A percentile compares a stretch with the other conserved stretches of the same genome.
Evolutionary conservation across 768 basidiomycete genomes (phyloP).

Genomic region (Melanogaster broomeanus): DNA sequence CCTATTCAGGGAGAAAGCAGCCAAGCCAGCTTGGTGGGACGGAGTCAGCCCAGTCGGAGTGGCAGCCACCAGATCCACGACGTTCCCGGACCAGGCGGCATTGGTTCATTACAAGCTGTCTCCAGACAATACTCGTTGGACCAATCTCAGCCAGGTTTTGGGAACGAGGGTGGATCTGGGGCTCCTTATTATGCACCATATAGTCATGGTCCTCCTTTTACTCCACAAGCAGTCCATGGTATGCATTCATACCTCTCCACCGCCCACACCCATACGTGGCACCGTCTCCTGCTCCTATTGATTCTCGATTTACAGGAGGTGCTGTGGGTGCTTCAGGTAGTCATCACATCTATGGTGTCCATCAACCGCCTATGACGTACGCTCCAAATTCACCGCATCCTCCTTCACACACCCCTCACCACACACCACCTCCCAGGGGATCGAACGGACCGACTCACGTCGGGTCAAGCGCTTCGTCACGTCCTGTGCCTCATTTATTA

Average conservation of each 20-base stretch:
- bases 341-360: neutral
- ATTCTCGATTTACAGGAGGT: constrained; percentile 10
- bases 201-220: neutral
- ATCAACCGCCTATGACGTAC: neutral
- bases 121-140: constrained; percentile 10
- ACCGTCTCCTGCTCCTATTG: constrained; percentile 13
- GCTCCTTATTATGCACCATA: constrained; percentile 8
- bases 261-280: neutral
- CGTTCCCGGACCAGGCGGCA: constrained; percentile 19
- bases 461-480: neutral
- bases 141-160: constrained; percentile 18
- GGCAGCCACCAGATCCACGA: constrained; percentile 16
- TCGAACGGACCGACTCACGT: constrained; percentile 5
- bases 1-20: constrained; percentile 9
- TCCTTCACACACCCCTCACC: neutral
- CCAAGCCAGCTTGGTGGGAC: neutral
- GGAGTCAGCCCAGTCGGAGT: neutral
- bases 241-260: neutral
- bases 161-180: constrained; percentile 19
- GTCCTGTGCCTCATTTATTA: neutral
- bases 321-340: neutral
- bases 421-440: neutral
- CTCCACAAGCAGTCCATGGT: neutral
- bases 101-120: constrained; percentile 16
- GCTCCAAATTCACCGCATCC: neutral